These are phyloP conservation scores for Thelephora ganbajun DNA, from an alignment of 768 basidiomycete genomes.

Conservation along the genomic window DNA sequence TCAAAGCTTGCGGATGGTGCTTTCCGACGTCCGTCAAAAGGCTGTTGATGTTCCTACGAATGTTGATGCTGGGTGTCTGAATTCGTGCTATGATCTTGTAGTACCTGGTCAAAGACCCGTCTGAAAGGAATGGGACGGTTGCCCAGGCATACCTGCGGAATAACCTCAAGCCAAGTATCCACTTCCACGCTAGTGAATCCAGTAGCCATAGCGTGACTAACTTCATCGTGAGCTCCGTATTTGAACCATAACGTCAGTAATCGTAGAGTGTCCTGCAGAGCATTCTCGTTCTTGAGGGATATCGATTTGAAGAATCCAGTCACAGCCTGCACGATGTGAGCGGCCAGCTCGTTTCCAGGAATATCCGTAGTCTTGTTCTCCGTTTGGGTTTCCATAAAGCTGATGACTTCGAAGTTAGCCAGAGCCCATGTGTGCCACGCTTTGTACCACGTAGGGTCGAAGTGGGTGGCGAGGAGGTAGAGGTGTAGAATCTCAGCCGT, in stretches of 20 bases:
- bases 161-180: constrained; percentile 97
- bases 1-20: constrained; percentile 93
- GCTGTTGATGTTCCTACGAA: constrained; percentile 79
- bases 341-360: constrained; percentile 48
- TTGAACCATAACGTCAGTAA: constrained; percentile 97
- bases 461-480: constrained; percentile 78
- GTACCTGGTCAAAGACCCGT: neutral
- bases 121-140: neutral
- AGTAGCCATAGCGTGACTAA: constrained; percentile 75
- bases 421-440: constrained; percentile 99
- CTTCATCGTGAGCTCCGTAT: constrained; percentile 80
- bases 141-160: constrained; percentile 64
- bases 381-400: constrained; percentile 56
- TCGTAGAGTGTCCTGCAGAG: constrained; percentile 87
- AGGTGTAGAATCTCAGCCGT: constrained; percentile 73
- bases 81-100: constrained; percentile 96
- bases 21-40: constrained; percentile 87
- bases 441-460: constrained; percentile 95
- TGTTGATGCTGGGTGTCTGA: constrained; percentile 81
- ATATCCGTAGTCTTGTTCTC: constrained; percentile 43
- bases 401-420: constrained; percentile 89
- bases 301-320: constrained; percentile 93
- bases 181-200: constrained; percentile 86
- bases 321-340: constrained; percentile 84
- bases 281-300: constrained; percentile 75